Percentiles rank a stretch among this genome's conserved stretches.
Conservation (phyloP, 2,329 filamentous ascomycete species). For the Rhytidhysteron rufulum region DNA sequence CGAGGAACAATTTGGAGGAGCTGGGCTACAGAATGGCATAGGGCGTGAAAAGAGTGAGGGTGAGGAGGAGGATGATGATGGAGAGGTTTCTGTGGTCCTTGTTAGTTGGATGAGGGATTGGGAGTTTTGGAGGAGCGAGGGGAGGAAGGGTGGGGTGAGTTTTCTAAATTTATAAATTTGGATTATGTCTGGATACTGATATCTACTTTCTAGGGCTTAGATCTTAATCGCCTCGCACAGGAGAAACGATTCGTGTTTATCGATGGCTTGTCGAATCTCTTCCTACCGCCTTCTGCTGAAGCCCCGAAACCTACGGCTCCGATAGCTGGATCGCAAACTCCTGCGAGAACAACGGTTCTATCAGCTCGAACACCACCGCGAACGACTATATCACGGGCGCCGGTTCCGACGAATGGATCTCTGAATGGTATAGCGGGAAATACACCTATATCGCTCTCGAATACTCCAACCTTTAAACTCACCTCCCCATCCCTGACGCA, state of each 20-base stretch:
- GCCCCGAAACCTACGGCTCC: constrained; percentile 1
- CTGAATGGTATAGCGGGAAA: too few species aligned
- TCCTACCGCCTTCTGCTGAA: constrained; percentile 25
- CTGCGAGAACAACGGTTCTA: neutral
- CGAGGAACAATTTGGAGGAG: constrained; percentile 19
- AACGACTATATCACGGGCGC: neutral
- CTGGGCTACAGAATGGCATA: constrained; percentile 34
- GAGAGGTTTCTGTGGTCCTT: constrained; percentile 56
- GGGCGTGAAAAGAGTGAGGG: neutral
- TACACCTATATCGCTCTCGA: neutral
- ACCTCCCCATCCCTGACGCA: constrained; percentile 22
- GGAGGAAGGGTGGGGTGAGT: constrained; percentile 59
- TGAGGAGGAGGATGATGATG: constrained; percentile 9
- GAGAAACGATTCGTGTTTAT: constrained; percentile 66
- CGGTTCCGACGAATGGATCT: neutral
- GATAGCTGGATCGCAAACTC: constrained; percentile 3
- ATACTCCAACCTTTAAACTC: constrained; percentile 17
- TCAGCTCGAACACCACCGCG: neutral
- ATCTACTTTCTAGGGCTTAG: constrained; percentile 56
- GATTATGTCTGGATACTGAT: neutral
- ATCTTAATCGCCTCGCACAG: constrained; percentile 59
- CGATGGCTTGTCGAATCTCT: constrained; percentile 66
- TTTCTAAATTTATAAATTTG: neutral
- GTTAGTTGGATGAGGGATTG: constrained; percentile 79
- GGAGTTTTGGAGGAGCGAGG: constrained; percentile 73